A percentile compares a stretch with the other conserved stretches of the same genome.
phyloP scores from a whole-genome alignment of 2,329 filamentous ascomycete genomes.

The Furcasterigmium sp. region DNA sequence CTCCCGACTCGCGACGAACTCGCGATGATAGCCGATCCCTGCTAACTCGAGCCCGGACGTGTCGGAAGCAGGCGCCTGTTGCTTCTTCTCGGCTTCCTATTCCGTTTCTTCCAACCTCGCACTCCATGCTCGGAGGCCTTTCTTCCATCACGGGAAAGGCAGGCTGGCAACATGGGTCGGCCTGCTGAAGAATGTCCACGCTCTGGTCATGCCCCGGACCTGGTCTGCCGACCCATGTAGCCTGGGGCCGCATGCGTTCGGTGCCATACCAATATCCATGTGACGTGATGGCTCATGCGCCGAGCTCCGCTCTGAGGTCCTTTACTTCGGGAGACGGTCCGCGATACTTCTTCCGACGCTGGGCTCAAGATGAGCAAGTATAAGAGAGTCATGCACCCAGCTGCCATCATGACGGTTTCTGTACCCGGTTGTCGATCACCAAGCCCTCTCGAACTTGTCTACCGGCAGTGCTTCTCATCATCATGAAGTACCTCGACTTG shows the following conservation, averaged over 20 bases:
- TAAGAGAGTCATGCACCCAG: too few relatives aligned
- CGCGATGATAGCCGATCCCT: neutral
- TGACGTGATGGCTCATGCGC: too few relatives aligned
- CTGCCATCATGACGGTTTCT: neutral
- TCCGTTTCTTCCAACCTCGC: neutral
- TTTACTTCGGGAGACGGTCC: too few relatives aligned
- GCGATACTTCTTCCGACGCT: too few relatives aligned
- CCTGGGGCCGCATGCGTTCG: too few relatives aligned
- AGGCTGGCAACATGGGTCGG: neutral
- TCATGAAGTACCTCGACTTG: slow-evolving; percentile 8
- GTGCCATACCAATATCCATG: too few relatives aligned
- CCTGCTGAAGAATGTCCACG: too few relatives aligned
- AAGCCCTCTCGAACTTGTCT: neutral
- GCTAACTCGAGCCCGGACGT: neutral
- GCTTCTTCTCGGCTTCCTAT: neutral
- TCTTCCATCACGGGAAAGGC: slow-evolving; percentile 1
- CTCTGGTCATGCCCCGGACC: too few relatives aligned
- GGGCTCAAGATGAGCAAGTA: too few relatives aligned
- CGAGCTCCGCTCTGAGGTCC: too few relatives aligned
- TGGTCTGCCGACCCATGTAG: too few relatives aligned
- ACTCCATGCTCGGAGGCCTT: neutral
- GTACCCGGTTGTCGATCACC: neutral
- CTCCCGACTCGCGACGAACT: too few relatives aligned
- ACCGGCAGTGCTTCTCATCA: neutral
- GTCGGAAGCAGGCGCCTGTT: slow-evolving; percentile 1